Evolutionary conservation across 768 basidiomycete genomes (phyloP).

Genomic region (Leccinellum albellum): DNA sequence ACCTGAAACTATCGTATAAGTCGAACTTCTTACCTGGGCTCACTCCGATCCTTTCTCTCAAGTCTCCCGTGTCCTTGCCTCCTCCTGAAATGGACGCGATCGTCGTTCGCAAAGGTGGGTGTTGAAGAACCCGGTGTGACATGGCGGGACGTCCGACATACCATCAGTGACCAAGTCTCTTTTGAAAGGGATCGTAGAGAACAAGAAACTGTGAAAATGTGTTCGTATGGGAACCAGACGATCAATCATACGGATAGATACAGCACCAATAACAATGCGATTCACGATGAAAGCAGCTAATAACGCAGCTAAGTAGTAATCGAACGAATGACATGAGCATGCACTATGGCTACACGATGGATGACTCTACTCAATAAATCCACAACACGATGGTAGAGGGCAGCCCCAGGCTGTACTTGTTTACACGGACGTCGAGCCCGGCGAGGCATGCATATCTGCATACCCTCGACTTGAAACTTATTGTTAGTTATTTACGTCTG

Average conservation of each 20-base stretch:
- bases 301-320: neutral
- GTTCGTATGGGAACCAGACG: neutral
- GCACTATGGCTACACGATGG: conserved; percentile 9
- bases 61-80: neutral
- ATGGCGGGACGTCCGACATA: neutral
- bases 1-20: neutral
- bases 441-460: neutral
- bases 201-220: neutral
- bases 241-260: neutral
- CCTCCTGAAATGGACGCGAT: too few relatives aligned
- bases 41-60: neutral
- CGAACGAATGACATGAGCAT: neutral
- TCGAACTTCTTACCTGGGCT: neutral
- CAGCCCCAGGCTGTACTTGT: conserved; percentile 7
- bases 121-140: neutral
- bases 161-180: neutral
- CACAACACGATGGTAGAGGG: neutral
- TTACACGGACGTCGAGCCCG: conserved; percentile 5
- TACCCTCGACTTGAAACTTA: neutral
- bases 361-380: neutral
- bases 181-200: neutral
- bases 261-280: neutral
- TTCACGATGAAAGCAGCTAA: neutral
- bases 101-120: too few relatives aligned
- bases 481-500: neutral